phyloP scores from a whole-genome alignment of 164 flowering plant genomes.

The Tetrastigma voinierianum region DNA sequence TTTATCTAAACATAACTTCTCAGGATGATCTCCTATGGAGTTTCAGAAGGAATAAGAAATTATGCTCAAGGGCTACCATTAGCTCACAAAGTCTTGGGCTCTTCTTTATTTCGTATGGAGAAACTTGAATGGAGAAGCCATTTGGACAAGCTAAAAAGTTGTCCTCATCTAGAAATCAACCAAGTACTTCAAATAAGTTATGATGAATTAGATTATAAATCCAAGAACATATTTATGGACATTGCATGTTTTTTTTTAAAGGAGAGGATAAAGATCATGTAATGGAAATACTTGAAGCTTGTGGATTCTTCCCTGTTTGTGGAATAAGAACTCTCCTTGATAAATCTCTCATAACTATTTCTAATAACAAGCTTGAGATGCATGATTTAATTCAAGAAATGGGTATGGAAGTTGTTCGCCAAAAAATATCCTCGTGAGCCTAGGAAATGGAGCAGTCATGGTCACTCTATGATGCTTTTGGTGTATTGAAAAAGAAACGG shows the following conservation, averaged over 20 bases:
- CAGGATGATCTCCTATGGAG: neutral
- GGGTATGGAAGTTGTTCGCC: too few species aligned
- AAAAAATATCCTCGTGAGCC: too few species aligned
- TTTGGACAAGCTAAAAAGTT: neutral
- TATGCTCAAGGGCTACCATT: slow-evolving; percentile 5
- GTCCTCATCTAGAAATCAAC: neutral
- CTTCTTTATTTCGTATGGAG: neutral
- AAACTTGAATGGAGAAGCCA: neutral
- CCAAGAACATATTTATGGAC: neutral
- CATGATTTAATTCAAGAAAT: too few species aligned
- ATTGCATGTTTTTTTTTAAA: slow-evolving; percentile 9
- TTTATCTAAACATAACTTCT: neutral
- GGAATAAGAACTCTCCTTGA: slow-evolving; percentile 3
- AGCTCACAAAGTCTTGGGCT: slow-evolving; percentile 5
- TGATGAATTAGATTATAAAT: neutral
- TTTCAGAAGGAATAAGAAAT: neutral
- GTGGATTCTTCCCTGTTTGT: neutral
- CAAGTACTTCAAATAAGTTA: neutral
- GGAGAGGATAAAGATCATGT: neutral
- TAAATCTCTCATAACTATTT: neutral
- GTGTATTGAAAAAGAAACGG: neutral
- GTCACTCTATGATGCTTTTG: too few species aligned
- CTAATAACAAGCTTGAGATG: too few species aligned
- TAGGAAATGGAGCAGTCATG: too few species aligned
- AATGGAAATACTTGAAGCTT: neutral